A percentile compares a stretch with the other conserved stretches of the same genome.
phyloP scores from a whole-genome alignment of 257 asterid genomes.

The Solanum pimpinellifolium region DNA sequence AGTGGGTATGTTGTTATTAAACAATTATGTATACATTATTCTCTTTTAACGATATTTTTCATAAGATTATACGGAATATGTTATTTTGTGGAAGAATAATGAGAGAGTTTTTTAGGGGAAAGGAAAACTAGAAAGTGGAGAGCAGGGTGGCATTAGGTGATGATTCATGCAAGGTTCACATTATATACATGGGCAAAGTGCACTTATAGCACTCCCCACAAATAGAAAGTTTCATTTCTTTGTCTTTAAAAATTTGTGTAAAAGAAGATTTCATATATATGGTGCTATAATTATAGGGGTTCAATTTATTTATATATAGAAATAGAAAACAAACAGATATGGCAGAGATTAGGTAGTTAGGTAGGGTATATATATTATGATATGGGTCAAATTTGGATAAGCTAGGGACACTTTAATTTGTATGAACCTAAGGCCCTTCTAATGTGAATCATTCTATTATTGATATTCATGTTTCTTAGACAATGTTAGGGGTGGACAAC shows the following conservation, averaged over 20 bases:
- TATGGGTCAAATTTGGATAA: background rate
- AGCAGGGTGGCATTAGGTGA: background rate
- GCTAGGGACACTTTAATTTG: background rate
- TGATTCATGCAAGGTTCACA: background rate
- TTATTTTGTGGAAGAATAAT: too few relatives aligned
- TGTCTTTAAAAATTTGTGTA: background rate
- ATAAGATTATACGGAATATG: too few relatives aligned
- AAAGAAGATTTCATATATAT: background rate
- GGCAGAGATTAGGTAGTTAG: background rate
- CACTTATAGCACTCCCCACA: background rate
- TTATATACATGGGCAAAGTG: background rate
- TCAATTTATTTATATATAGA: background rate
- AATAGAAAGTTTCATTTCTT: background rate
- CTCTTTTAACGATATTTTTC: too few relatives aligned
- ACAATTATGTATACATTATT: too few relatives aligned
- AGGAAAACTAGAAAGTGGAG: background rate
- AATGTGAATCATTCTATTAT: background rate
- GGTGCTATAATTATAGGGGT: background rate
- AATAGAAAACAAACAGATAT: background rate
- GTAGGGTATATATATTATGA: background rate
- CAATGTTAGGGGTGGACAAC: background rate
- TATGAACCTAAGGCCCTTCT: background rate
- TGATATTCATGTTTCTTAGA: background rate
- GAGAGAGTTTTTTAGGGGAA: too few relatives aligned
- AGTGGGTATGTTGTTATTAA: too few relatives aligned